Conservation (phyloP, 2,329 filamentous ascomycete genomes). For the Teratosphaeria nubilosa region DNA sequence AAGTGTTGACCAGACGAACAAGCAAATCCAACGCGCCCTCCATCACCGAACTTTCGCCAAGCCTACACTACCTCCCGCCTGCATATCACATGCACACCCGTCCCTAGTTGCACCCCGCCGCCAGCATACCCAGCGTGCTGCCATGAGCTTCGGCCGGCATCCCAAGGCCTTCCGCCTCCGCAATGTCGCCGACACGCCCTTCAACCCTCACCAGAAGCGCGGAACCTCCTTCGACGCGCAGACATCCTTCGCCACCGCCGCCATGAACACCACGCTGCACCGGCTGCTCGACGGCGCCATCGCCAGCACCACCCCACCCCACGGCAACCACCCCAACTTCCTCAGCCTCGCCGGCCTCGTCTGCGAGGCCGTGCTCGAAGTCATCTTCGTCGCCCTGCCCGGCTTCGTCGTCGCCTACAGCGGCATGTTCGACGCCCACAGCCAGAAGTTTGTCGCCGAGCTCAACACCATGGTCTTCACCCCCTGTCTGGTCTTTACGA, state of each 20-base stretch:
- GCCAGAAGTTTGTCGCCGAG: conserved; percentile 94
- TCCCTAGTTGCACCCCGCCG: no score
- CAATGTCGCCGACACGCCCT: conserved; percentile 21
- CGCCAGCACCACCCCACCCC: neutral
- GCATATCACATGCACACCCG: neutral
- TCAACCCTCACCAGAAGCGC: conserved; percentile 11
- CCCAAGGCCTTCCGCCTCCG: conserved; percentile 37
- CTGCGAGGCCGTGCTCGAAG: conserved; percentile 89
- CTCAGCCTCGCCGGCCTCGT: conserved; percentile 68
- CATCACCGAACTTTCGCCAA: no score
- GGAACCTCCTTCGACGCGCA: conserved; percentile 6
- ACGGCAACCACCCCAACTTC: conserved; percentile 50
- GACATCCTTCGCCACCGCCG: conserved; percentile 21
- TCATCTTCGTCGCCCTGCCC: conserved; percentile 87
- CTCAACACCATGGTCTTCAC: conserved; percentile 95
- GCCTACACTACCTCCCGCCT: neutral
- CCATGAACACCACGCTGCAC: conserved; percentile 19
- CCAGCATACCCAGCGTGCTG: neutral
- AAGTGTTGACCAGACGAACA: no score
- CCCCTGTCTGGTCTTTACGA: conserved; percentile 93
- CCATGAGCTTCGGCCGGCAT: conserved; percentile 36
- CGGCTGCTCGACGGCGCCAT: conserved; percentile 7
- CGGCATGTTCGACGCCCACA: conserved; percentile 89
- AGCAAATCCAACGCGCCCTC: no score
- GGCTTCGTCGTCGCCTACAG: conserved; percentile 85